Evolutionary conservation across 225 moss, liverwort and hornwort genomes (phyloP).

Genomic region (Rhytidiadelphus loreus): DNA sequence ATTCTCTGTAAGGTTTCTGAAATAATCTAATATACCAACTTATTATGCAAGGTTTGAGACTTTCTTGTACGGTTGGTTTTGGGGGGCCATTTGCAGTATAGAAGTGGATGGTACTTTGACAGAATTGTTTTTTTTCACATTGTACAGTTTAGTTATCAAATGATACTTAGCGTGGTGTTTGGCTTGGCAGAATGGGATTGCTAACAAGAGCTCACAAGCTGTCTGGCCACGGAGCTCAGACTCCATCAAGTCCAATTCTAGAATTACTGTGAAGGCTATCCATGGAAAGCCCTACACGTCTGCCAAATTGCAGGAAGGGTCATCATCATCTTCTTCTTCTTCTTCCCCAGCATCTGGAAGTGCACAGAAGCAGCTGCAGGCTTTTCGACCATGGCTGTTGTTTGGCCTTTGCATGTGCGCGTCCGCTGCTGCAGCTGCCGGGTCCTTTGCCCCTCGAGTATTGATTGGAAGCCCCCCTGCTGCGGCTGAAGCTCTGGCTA

Average conservation of each 20-base stretch:
- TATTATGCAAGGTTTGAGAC: not conserved
- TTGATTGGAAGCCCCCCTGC: conserved; percentile 37
- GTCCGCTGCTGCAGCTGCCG: conserved; percentile 16
- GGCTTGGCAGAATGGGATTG: conserved; percentile 12
- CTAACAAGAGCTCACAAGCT: not conserved
- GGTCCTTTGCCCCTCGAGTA: conserved; percentile 30
- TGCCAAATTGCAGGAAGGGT: conserved; percentile 45
- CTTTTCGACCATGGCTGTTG: conserved; percentile 67
- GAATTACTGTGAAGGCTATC: conserved; percentile 13
- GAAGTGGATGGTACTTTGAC: not conserved
- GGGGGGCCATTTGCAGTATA: not conserved
- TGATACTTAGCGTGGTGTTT: not conserved
- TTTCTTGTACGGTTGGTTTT: not conserved
- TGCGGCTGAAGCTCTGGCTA: conserved; percentile 33
- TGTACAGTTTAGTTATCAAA: not conserved
- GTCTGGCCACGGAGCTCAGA: not conserved
- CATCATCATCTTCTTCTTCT: not conserved
- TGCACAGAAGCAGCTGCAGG: conserved; percentile 43
- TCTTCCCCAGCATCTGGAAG: conserved; percentile 33
- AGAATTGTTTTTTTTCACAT: not conserved
- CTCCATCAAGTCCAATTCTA: not conserved
- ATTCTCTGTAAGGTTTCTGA: not conserved
- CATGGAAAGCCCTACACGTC: conserved; percentile 55
- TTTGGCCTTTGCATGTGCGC: conserved; percentile 46
- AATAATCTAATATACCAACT: not conserved